Evolutionary conservation across 106 monocot species (phyloP), one percentile per base, ranked within the genome.

Genomic region (Apostasia shenzhenica): DNA sequence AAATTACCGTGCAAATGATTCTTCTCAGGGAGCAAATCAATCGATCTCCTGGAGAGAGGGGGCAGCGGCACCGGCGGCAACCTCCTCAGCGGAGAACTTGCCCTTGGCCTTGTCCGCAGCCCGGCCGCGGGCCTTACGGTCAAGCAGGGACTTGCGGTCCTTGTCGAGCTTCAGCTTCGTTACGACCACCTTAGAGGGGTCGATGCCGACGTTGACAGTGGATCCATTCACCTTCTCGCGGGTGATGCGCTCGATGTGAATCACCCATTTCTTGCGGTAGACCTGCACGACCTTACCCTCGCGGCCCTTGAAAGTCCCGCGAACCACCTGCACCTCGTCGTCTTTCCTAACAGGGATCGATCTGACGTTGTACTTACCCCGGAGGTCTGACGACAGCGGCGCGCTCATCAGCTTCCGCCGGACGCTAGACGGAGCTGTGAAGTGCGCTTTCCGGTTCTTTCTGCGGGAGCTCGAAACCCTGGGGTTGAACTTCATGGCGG

Each of bases 151-250:
- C 80, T 80, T 84, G 11, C 75, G 76, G 14, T 85, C 84, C 61
- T 85, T 85, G 67, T 81, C 84, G 1, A 85, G 70, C 74, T 85
- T 85, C 13, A 84, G 70, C 73, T 84, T 84, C 38, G 84, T 84
- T 41, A 84, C 67, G 66, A 79, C 73, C 7, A 84, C 79, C 73
- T 84, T 80, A 38, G 80, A 84, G 0, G 84, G 76, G 65, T 77
- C 57, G 70, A 80, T 77, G 12, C 81, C 81, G 42, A 78, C 77
- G 66, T 81, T 85, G 59, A 85, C 77, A 9, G 74, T 85, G 50
- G 84, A 76, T 51, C 80, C 77, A 59, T 80, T 84, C 7, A 80
- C 84, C 80, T 84, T 84, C 77, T 84, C 80, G 10, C 77, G 63
- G 14, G 84, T 84, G 67, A 84, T 84, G 48, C 80, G 72, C 70